A percentile compares a stretch with the other conserved stretches of the same genome.
These are phyloP conservation scores for Mortierella sp. DNA, from an alignment of 371 early-diverging fungal genomes.

Conservation along the genomic window DNA sequence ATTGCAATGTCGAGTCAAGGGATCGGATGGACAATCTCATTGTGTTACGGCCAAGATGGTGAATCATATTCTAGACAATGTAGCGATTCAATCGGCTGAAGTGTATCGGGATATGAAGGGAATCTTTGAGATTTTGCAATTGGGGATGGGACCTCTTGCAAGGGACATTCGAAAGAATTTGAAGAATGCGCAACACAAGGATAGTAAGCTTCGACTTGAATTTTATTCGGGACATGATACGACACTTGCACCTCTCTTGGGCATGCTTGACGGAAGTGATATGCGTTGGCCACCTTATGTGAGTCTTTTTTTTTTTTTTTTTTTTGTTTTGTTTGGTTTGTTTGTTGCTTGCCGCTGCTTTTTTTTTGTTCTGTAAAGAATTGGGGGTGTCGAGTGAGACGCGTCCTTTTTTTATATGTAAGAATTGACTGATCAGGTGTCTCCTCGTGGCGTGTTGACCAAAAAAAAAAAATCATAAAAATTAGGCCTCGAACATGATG, in stretches of 20 bases:
- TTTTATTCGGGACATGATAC: constrained; percentile 68
- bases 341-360: neutral
- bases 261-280: constrained; percentile 53
- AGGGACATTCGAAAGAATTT: constrained; percentile 60
- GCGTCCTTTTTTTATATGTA: neutral
- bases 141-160: constrained; percentile 61
- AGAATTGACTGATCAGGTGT: too few species aligned
- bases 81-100: constrained; percentile 50
- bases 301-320: neutral
- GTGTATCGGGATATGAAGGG: constrained; percentile 56
- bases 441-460: too few species aligned
- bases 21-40: neutral
- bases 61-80: constrained; percentile 46
- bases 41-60: constrained; percentile 55
- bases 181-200: constrained; percentile 39
- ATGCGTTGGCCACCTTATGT: constrained; percentile 72
- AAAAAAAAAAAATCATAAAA: too few species aligned
- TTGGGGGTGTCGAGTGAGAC: too few species aligned
- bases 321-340: neutral
- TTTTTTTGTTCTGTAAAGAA: too few species aligned
- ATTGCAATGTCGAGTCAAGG: constrained; percentile 55
- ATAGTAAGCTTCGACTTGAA: constrained; percentile 46
- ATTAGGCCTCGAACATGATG: constrained; percentile 61
- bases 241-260: constrained; percentile 60
- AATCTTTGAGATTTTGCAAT: constrained; percentile 45